These are phyloP conservation scores for Arabidopsis arenosa DNA, from an alignment of 345 rosid genomes.

Conservation along the genomic window DNA sequence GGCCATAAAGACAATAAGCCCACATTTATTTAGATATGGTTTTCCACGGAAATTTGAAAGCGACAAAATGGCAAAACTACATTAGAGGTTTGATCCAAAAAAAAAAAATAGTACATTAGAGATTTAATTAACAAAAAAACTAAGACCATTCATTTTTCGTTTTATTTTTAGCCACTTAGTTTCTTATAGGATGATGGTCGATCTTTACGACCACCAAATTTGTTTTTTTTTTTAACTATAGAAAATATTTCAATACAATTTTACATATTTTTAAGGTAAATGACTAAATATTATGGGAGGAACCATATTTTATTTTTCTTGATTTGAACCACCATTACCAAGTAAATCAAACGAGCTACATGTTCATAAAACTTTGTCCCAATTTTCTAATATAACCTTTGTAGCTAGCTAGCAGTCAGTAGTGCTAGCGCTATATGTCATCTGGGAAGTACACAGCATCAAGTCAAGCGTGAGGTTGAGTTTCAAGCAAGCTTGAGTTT, in stretches of 20 bases:
- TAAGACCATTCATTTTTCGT: not conserved
- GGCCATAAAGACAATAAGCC: slow-evolving; percentile 6
- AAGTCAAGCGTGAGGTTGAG: not conserved
- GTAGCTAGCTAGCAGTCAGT: not conserved
- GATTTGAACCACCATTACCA: not conserved
- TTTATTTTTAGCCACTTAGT: not conserved
- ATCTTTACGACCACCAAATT: not conserved
- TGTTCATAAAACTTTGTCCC: not conserved
- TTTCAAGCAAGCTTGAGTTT: not conserved
- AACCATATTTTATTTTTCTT: no score
- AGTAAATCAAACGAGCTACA: not conserved
- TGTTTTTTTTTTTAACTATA: not conserved
- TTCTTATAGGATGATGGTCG: not conserved
- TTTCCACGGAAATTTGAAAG: not conserved
- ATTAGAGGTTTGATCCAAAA: no score
- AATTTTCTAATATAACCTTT: not conserved
- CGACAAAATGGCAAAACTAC: not conserved
- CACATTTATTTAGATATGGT: not conserved
- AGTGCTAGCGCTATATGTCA: not conserved
- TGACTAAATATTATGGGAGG: no score
- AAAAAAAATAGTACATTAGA: not conserved
- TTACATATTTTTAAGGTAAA: not conserved
- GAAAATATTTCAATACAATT: not conserved
- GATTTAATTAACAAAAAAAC: no score
- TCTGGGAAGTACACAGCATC: not conserved